Base-by-base conservation (phyloP, 345 rosid genomes). In the Durio zibethinus region DNA sequence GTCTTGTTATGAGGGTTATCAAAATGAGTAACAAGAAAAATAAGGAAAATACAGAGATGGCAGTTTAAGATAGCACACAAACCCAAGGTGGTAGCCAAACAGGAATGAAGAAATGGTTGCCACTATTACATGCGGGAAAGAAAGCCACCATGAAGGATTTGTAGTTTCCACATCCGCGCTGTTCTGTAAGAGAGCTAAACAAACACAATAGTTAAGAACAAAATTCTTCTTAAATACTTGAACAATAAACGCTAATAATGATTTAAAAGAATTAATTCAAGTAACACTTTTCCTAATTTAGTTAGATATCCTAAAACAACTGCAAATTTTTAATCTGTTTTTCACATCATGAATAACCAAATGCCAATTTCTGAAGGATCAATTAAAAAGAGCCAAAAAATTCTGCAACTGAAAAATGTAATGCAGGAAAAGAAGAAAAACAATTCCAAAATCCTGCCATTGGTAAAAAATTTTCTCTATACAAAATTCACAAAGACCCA, bases 31-130 rank as follows among this genome's bases (percentile, higher is more conserved):
- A 62, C 5, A 71, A 1, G 7, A 3, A 40, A 48, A 60, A 54
- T 29, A 68, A 67, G 69, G 60, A 82, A 36, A 47, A 63, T 47
- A 43, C 18, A 70, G 31, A 64, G 72, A 63, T 27, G 45, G 21
- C 38, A 67, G 60, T 71, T 53, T 6, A 45, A 64, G 77, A 71
- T 47, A 83, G 71, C 73, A 80, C 31, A 84, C 92, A 48, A 77
- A 96, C 99, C 98, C 99, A 43, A 96, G 84, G 83, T 96, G 99
- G 80, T 96, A 96, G 76, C 99, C 99, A 75, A 90, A 96, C 53
- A 96, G 80, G 86, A 96, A 90, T 8, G 99, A 90, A 15, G 91
- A 80, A 77, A 96, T 74, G 14, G 98, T 91, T 64, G 97, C 99
- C 54, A 89, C 95, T 21, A 96, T 54, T 52, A 96, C 95, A 83